Conservation (phyloP, 106 monocot genomes). For the Amphibolis antarctica region DNA sequence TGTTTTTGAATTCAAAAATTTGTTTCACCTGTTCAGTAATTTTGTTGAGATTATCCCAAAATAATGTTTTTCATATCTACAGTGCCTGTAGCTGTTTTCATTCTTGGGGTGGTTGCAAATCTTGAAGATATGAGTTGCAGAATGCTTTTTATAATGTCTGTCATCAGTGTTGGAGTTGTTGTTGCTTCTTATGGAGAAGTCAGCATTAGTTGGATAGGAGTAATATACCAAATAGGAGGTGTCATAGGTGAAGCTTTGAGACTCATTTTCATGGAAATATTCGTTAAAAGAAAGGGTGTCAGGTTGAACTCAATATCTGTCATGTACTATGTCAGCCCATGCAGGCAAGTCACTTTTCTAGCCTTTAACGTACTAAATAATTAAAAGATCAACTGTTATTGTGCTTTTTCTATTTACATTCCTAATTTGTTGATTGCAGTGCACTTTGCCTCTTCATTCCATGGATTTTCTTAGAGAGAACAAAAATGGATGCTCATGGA, state of each 20-base stretch:
- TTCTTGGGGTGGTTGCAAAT: conserved; percentile 67
- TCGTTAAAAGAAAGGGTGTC: conserved; percentile 85
- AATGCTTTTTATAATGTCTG: conserved; percentile 80
- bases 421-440: conserved; percentile 34
- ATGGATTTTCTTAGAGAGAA: conserved; percentile 87
- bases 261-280: conserved; percentile 90
- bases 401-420: background rate
- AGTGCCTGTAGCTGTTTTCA: conserved; percentile 98
- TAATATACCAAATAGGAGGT: conserved; percentile 97
- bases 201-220: conserved; percentile 83
- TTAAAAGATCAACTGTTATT: background rate
- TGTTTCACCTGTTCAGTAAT: background rate
- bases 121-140: conserved; percentile 73
- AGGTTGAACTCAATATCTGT: conserved; percentile 74
- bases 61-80: conserved; percentile 15
- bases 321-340: conserved; percentile 99
- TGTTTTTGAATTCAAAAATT: background rate
- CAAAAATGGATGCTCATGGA: conserved; percentile 74
- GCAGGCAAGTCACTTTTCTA: conserved; percentile 46
- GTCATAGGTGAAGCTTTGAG: conserved; percentile 90
- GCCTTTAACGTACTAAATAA: background rate
- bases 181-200: conserved; percentile 94
- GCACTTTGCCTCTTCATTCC: conserved; percentile 85
- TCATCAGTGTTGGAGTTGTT: conserved; percentile 82
- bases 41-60: background rate